phyloP scores from a whole-genome alignment of 441 rosid species.

The Adansonia gregorii region DNA sequence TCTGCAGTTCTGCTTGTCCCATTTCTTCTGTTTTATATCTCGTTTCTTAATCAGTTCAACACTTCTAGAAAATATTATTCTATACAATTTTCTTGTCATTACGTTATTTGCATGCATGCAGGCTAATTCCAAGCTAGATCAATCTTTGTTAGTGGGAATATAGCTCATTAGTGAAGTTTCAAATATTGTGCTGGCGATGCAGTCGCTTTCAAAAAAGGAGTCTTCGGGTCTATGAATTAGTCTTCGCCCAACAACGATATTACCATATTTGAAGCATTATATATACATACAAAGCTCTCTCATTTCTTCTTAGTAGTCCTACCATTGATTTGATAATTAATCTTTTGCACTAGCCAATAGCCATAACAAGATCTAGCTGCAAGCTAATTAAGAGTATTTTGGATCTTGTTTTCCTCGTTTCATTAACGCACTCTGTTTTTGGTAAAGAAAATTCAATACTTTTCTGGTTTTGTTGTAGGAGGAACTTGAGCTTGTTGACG shows the following conservation, averaged over 20 bases:
- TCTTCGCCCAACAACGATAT: not conserved
- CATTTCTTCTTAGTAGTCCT: not conserved
- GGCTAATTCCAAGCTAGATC: no score
- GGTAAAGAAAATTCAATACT: not conserved
- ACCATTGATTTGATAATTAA: not conserved
- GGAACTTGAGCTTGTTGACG: constrained; percentile 46
- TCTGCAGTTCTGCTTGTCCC: constrained; percentile 24
- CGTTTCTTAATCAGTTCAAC: not conserved
- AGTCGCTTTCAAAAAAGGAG: constrained; percentile 26
- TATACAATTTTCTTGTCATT: not conserved
- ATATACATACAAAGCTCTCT: constrained; percentile 7
- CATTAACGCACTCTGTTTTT: not conserved
- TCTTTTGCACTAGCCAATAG: constrained; percentile 11
- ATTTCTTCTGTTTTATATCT: constrained; percentile 16
- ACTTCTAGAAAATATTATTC: not conserved
- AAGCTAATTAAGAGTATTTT: constrained; percentile 29
- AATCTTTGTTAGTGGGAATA: not conserved
- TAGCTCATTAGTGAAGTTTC: constrained; percentile 12
- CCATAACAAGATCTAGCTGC: constrained; percentile 17
- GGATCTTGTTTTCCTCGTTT: not conserved
- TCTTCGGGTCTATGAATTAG: constrained; percentile 7
- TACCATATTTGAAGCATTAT: not conserved
- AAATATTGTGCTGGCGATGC: constrained; percentile 23
- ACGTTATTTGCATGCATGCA: not conserved
- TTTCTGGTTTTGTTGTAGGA: constrained; percentile 41